phyloP scores from a whole-genome alignment of 805 yeast genomes.

The Candida silvicultrix region DNA sequence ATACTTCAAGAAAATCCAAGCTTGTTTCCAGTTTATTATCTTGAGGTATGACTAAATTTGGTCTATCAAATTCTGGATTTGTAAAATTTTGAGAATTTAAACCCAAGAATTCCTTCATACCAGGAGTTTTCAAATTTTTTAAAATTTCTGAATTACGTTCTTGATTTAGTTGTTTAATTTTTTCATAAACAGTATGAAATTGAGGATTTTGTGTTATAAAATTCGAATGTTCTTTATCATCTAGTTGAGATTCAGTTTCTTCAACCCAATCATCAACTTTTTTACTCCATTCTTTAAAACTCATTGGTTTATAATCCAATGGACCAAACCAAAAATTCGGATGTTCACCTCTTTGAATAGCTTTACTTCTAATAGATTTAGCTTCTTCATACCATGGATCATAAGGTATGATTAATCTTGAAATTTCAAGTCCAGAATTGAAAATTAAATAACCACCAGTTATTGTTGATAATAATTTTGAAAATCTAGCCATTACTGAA shows the following conservation, averaged over 20 bases:
- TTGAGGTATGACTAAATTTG: constrained; percentile 8
- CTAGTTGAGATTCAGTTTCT: constrained; percentile 12
- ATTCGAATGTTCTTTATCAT: neutral
- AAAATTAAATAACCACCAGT: constrained; percentile 44
- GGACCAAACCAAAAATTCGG: constrained; percentile 68
- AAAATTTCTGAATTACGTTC: constrained; percentile 16
- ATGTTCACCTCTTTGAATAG: constrained; percentile 35
- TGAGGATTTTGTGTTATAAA: neutral
- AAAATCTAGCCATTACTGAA: constrained; percentile 22
- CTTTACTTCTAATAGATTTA: constrained; percentile 39
- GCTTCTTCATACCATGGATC: constrained; percentile 80
- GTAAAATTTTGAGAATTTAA: constrained; percentile 11
- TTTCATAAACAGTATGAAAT: constrained; percentile 10
- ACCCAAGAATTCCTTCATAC: constrained; percentile 10
- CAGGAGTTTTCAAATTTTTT: constrained; percentile 8
- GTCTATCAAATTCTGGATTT: constrained; percentile 7
- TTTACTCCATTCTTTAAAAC: constrained; percentile 29
- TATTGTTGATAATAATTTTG: constrained; percentile 26
- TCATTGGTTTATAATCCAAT: constrained; percentile 45
- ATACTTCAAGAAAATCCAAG: constrained; percentile 18
- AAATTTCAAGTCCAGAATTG: constrained; percentile 49
- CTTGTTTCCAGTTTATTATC: constrained; percentile 17
- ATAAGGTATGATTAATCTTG: constrained; percentile 39
- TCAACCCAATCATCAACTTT: constrained; percentile 20
- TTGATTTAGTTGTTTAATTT: constrained; percentile 10